Evolutionary conservation across 805 yeast species (phyloP).

Genomic region (Millerozyma miso): DNA sequence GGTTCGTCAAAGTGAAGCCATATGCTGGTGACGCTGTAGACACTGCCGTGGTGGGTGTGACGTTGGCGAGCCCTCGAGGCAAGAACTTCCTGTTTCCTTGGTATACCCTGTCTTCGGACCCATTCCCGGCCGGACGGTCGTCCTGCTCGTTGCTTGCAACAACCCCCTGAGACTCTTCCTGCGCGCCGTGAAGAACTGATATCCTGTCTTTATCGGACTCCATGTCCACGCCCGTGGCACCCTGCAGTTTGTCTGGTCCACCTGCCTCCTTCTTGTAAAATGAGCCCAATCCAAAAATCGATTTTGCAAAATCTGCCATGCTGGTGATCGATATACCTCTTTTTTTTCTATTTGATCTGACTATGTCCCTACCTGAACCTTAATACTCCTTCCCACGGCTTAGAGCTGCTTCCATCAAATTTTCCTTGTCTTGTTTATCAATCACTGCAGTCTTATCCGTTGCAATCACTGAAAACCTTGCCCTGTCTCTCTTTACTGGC

Average conservation of each 20-base stretch:
- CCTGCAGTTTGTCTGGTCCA: not conserved
- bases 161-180: not conserved
- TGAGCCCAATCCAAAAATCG: slow-evolving; percentile 39
- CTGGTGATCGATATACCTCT: no score
- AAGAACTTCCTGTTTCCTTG: slow-evolving; percentile 16
- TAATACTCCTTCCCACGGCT: not conserved
- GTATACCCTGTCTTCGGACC: not conserved
- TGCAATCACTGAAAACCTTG: no score
- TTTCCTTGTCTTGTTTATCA: no score
- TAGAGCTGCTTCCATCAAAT: not conserved
- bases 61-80: slow-evolving; percentile 34
- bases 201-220: not conserved
- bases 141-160: not conserved
- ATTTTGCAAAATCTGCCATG: slow-evolving; percentile 45
- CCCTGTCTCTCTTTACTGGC: no score
- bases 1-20: slow-evolving; percentile 47
- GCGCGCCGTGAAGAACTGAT: not conserved
- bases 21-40: slow-evolving; percentile 59
- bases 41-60: slow-evolving; percentile 66
- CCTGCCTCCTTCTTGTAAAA: slow-evolving; percentile 25
- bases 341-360: not conserved
- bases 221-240: not conserved
- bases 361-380: not conserved
- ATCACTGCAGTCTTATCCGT: no score
- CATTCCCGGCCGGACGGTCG: not conserved